These are phyloP conservation scores for Solanum megistacrolobum DNA, from an alignment of 257 asterid genomes.

Conservation along the genomic window DNA sequence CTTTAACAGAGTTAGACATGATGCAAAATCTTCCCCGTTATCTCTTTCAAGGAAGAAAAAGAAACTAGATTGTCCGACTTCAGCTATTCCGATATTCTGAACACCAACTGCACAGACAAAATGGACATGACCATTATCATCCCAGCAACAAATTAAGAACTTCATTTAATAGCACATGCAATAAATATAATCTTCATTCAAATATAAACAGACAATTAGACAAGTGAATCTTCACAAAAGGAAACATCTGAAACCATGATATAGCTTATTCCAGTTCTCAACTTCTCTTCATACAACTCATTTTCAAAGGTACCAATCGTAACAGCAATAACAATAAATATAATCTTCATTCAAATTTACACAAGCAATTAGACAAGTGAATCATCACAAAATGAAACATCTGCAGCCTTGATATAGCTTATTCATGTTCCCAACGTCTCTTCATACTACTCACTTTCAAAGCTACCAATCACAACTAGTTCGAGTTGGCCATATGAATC, in stretches of 20 bases:
- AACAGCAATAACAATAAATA: not conserved
- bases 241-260: not conserved
- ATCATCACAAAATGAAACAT: not conserved
- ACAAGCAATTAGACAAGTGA: not conserved
- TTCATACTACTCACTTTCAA: not conserved
- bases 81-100: slow-evolving; percentile 4
- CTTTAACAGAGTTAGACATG: slow-evolving; percentile 67
- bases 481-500: not conserved
- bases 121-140: not conserved
- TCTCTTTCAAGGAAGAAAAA: slow-evolving; percentile 8
- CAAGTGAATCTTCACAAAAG: not conserved
- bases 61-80: slow-evolving; percentile 10
- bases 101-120: slow-evolving; percentile 14
- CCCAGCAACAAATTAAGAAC: not conserved
- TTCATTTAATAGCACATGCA: not conserved
- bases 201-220: not conserved
- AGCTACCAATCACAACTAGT: not conserved
- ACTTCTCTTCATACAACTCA: not conserved
- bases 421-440: not conserved
- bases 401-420: not conserved
- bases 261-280: not conserved
- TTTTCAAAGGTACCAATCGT: not conserved
- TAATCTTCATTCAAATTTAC: not conserved
- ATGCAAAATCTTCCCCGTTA: slow-evolving; percentile 13
- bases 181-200: not conserved